Conservation (phyloP, 2,329 filamentous ascomycete species). For the Sporothrix mexicana region DNA sequence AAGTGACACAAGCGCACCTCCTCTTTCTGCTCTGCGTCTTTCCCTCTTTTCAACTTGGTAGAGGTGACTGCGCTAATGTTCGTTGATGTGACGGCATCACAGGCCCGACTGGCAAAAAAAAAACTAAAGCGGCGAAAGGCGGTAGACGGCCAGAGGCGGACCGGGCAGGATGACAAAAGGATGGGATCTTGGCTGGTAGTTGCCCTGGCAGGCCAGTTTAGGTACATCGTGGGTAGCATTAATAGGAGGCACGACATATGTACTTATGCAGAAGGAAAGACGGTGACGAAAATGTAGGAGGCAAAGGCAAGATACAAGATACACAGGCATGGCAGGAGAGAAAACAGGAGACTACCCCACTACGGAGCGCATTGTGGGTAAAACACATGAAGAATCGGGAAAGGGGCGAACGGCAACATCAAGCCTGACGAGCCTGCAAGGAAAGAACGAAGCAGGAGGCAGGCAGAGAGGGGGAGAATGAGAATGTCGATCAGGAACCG, state of each 20-base stretch:
- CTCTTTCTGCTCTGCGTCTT: neutral
- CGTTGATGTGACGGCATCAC: constrained; percentile 18
- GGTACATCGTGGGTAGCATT: neutral
- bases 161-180: neutral
- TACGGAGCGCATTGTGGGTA: neutral
- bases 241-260: constrained; percentile 5
- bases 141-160: neutral
- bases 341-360: neutral
- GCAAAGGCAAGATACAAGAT: neutral
- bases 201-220: neutral
- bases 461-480: neutral
- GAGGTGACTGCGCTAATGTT: constrained; percentile 8
- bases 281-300: neutral
- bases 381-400: constrained; percentile 15
- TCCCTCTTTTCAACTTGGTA: neutral
- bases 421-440: neutral
- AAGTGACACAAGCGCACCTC: neutral
- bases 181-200: neutral
- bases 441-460: neutral
- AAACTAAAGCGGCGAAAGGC: neutral
- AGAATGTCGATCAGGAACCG: neutral
- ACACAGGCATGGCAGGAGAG: neutral
- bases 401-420: neutral
- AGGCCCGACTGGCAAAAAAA: neutral
- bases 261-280: constrained; percentile 17